Evolutionary conservation across 2,329 filamentous ascomycete species (phyloP), one percentile per base, ranked within the genome.

Genomic region (Coccinonectria pachysandricola): DNA sequence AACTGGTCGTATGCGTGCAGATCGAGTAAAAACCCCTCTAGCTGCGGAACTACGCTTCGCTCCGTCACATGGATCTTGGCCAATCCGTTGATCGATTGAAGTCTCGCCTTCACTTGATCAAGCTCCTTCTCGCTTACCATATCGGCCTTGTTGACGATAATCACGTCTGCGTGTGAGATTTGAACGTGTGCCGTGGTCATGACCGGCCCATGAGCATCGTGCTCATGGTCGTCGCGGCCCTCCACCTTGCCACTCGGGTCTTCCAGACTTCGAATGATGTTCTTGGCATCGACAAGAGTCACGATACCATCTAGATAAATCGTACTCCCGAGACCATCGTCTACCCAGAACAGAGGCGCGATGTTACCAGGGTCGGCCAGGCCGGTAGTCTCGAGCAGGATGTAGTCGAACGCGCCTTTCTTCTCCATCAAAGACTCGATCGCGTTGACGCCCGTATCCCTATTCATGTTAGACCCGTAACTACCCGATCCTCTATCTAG

Each of bases 241-340:
- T 65, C 58, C 11, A 70, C 58, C 31, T 71, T 64, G 10, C 64
- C 66, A 1, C 64, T 52, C 4, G 73, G 68, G 30, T 93, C 83
- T 37, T 95, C 83, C 3, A 98, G 67, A 43, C 75, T 83, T 37
- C 69, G 75, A 4, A 92, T 54, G 12, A 98, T 81, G 45, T 96
- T 95, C 59, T 91, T 92, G 16, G 87, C 88, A 52, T 98, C 91
- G 12, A 98, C 84, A 2, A 98, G 64, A 0, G 91, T 96, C 23
- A 96, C 87, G 30, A 98, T 94, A 2, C 91, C 91, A 49, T 98
- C 91, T 0, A 98, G 72, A 53, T 93, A 98, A 45, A 98, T 95
- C 19, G 80, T 87, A 54, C 87, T 94, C 6, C 86, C 88, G 3
- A 98, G 69, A 1, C 87, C 91, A 40, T 96, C 88, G 45, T 98